A percentile compares a stretch with the other conserved stretches of the same genome.
Conservation (phyloP, 176 grass and related monocot genomes). For the Juncus effusus region DNA sequence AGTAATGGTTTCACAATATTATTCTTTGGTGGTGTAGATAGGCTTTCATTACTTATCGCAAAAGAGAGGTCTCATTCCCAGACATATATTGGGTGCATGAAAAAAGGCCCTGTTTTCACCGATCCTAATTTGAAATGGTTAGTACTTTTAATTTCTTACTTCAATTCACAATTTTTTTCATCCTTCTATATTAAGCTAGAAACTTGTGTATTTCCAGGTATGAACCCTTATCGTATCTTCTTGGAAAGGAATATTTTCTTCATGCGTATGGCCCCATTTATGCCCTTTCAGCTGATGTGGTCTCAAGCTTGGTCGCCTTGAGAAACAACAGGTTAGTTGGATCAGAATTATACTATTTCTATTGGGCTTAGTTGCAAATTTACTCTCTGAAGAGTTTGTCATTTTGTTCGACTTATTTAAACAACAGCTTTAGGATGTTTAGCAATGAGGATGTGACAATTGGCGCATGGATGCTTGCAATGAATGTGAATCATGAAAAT, state of each 20-base stretch:
- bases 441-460: constrained; percentile 98
- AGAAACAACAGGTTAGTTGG: constrained; percentile 80
- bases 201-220: constrained; percentile 53
- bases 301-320: constrained; percentile 79
- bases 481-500: constrained; percentile 99
- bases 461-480: constrained; percentile 96
- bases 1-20: constrained; percentile 11
- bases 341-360: not conserved
- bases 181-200: not conserved
- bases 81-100: constrained; percentile 99
- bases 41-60: constrained; percentile 89
- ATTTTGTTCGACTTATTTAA: not conserved
- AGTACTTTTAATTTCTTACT: constrained; percentile 26
- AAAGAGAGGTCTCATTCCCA: constrained; percentile 77
- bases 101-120: constrained; percentile 98
- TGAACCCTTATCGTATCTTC: constrained; percentile 75
- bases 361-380: not conserved
- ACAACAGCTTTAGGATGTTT: constrained; percentile 94
- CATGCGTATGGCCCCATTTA: constrained; percentile 99
- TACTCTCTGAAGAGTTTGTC: not conserved
- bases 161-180: not conserved
- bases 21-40: constrained; percentile 44
- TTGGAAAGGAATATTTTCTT: constrained; percentile 91
- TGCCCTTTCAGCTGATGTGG: constrained; percentile 97
- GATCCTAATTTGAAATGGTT: constrained; percentile 96